Base-by-base conservation (phyloP, 768 basidiomycete species). In the Trametes cubensis region DNA sequence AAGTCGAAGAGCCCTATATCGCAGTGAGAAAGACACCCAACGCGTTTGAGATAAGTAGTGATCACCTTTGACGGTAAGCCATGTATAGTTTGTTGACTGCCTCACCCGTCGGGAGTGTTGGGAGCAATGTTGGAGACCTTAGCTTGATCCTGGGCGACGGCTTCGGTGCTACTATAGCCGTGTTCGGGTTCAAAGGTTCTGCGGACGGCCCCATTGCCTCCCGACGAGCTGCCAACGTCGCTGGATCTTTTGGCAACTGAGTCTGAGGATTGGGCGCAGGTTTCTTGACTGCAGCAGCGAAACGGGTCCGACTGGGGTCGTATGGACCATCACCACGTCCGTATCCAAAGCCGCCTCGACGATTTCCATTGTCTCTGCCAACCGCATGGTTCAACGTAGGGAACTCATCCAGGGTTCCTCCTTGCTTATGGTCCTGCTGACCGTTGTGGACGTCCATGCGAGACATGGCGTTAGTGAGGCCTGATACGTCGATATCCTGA, bases 271-370 rank as follows among this genome's bases (percentile, higher is more conserved):
- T 59, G 1, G 72, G 68, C 18, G 73, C 63, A 14, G 77, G 74
- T 64, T 90, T 90, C 80, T 97, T 98, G 70, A 96, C 92, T 2
- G 95, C 93, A 49, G 92, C 83, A 18, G 93, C 83, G 70, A 98
- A 99, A 46, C 96, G 80, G 10, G 92, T 92, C n/a, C 94, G 82
- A 15, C 92, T 83, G 0, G 94, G 89, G 71, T 99, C 97, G 58
- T 86, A 83, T 42, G 73, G 67, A 40, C 72, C 73, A 34, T 76
- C 76, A 3, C 76, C 69, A 14, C 77, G 74, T 38, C 77, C 76
- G 42, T 70, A 70, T 30, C 70, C 68, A 48, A 67, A 64, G 15
- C 73, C 79, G 10, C 79, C 78, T 40, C 80, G 79, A 18, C 72
- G 72, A 21, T 67, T 74, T 69, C 30, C 85, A 39, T 60, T 64